Evolutionary conservation across 305 asterid species (phyloP).

Genomic region (Plantago coronopus): DNA sequence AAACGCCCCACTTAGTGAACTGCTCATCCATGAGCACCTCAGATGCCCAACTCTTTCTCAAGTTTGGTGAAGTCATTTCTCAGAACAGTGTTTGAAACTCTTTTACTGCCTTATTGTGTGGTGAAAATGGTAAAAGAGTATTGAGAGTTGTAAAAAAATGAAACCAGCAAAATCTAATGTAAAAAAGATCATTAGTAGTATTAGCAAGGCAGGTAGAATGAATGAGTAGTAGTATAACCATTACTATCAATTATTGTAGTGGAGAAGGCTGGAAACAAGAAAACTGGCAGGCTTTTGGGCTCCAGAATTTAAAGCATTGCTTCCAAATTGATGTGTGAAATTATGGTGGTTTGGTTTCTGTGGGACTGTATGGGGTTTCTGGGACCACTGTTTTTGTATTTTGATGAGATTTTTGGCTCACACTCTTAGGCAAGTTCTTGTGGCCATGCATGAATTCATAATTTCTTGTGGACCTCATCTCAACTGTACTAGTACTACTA

Average conservation of each 20-base stretch:
- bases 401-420: constrained; percentile 11
- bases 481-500: background rate
- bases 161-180: background rate
- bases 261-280: background rate
- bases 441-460: constrained; percentile 4
- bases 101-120: background rate
- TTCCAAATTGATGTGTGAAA: background rate
- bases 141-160: constrained; percentile 11
- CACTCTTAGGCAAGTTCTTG: constrained; percentile 8
- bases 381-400: constrained; percentile 5
- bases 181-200: constrained; percentile 1
- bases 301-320: constrained; percentile 12
- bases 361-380: background rate
- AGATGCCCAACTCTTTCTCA: constrained; percentile 46
- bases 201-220: background rate
- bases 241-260: constrained; percentile 17
- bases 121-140: constrained; percentile 21
- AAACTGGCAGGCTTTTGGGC: constrained; percentile 3
- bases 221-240: background rate
- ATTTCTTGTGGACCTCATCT: constrained; percentile 22
- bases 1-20: constrained; percentile 78
- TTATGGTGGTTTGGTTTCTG: constrained; percentile 11
- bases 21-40: constrained; percentile 88
- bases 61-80: constrained; percentile 23
- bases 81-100: constrained; percentile 19